These are phyloP conservation scores for Vitis vinifera DNA, from an alignment of 164 flowering plant genomes.

Conservation along the genomic window ASM3070453v1 NC_081818.1:25328501-25329000, in stretches of 20 bases:
- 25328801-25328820: constrained; percentile 17
- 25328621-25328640: neutral
- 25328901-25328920: constrained; percentile 36
- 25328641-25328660: neutral
- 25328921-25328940: constrained; percentile 49
- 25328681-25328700: neutral
- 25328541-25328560: constrained; percentile 2
- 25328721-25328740: neutral
- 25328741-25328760: neutral
- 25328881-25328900: constrained; percentile 23
- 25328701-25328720: neutral
- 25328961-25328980: constrained; percentile 19
- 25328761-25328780: neutral
- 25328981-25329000: constrained; percentile 27
- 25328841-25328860: constrained; percentile 11
- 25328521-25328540: neutral
- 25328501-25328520: neutral
- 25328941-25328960: constrained; percentile 45
- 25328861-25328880: constrained; percentile 27
- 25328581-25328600: too few relatives aligned
- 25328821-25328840: constrained; percentile 16
- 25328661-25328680: neutral
- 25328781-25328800: neutral
- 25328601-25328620: neutral
- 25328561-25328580: neutral